Conservation (phyloP, 108 stramenopile species). For the Skeletonema marinoi region DNA sequence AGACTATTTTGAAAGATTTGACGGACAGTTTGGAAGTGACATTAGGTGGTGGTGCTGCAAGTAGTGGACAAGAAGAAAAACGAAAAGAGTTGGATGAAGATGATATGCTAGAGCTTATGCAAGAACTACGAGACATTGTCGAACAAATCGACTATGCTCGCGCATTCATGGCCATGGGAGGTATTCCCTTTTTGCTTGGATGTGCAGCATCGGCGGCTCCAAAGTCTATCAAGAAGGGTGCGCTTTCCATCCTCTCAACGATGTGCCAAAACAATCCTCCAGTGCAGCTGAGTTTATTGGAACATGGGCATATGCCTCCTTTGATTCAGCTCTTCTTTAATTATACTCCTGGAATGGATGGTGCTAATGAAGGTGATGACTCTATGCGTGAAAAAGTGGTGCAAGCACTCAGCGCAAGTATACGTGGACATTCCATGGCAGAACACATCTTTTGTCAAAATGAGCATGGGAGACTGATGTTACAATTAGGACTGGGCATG, state of each 20-base stretch:
- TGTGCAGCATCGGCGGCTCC: slow-evolving; percentile 57
- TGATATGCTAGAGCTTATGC: slow-evolving; percentile 67
- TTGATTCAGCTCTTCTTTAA: slow-evolving; percentile 62
- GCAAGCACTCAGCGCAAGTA: slow-evolving; percentile 69
- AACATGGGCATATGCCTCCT: slow-evolving; percentile 63
- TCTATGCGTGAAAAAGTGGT: slow-evolving; percentile 62
- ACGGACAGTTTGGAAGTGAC: slow-evolving; percentile 55
- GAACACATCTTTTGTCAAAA: slow-evolving; percentile 69
- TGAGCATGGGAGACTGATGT: slow-evolving; percentile 49
- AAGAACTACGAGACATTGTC: slow-evolving; percentile 87
- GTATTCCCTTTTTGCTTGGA: slow-evolving; percentile 74
- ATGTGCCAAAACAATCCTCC: slow-evolving; percentile 84
- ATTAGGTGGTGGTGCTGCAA: slow-evolving; percentile 12
- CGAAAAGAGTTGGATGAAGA: slow-evolving; percentile 39
- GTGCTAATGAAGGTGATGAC: slow-evolving; percentile 31
- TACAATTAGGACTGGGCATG: slow-evolving; percentile 51
- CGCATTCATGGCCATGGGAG: slow-evolving; percentile 80
- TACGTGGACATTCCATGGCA: slow-evolving; percentile 65
- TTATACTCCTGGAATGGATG: slow-evolving; percentile 11
- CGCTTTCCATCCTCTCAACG: slow-evolving; percentile 70
- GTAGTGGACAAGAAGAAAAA: slow-evolving; percentile 37
- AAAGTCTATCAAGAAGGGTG: slow-evolving; percentile 48
- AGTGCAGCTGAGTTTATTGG: slow-evolving; percentile 76
- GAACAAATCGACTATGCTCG: slow-evolving; percentile 91
- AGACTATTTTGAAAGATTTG: slow-evolving; percentile 63